These are phyloP conservation scores for Neofusicoccum laricinum DNA, from an alignment of 2,329 filamentous ascomycete genomes.

Conservation along the genomic window DNA sequence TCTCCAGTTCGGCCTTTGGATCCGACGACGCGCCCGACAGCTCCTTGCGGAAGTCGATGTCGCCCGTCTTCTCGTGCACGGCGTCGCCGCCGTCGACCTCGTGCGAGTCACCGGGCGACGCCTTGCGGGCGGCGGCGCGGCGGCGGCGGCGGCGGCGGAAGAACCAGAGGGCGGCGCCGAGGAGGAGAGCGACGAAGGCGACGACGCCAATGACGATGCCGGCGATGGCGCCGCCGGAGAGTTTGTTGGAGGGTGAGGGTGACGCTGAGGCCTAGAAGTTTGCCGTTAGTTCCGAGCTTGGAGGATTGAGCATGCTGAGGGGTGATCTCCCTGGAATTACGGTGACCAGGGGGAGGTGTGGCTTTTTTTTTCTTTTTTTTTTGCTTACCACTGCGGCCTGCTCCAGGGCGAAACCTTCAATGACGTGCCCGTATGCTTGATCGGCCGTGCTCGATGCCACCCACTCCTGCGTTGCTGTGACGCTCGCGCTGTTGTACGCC, in stretches of 20 bases:
- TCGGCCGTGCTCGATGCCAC: constrained; percentile 11
- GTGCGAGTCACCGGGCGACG: neutral
- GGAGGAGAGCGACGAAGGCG: constrained; percentile 21
- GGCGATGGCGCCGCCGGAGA: constrained; percentile 23
- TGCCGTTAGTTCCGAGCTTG: neutral
- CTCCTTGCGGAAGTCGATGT: neutral
- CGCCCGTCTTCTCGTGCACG: neutral
- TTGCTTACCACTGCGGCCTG: neutral
- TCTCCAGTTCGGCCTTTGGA: neutral
- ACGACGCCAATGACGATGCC: constrained; percentile 24
- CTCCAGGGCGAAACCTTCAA: constrained; percentile 25
- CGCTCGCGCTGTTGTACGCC: constrained; percentile 21
- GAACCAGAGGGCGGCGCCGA: constrained; percentile 16
- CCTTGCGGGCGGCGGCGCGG: neutral
- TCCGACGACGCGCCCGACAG: neutral
- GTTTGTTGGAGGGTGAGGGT: neutral
- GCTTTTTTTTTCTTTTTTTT: neutral
- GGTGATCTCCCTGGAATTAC: neutral
- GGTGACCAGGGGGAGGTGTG: neutral
- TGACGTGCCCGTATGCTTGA: constrained; percentile 28
- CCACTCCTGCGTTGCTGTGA: constrained; percentile 17
- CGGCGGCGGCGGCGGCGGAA: constrained; percentile 18
- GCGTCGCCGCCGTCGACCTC: neutral
- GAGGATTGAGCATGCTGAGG: too few species aligned
- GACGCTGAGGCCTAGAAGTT: neutral